Base-by-base conservation (phyloP, 208 protist species). In the Kentomonas sorsogonicus region DNA sequence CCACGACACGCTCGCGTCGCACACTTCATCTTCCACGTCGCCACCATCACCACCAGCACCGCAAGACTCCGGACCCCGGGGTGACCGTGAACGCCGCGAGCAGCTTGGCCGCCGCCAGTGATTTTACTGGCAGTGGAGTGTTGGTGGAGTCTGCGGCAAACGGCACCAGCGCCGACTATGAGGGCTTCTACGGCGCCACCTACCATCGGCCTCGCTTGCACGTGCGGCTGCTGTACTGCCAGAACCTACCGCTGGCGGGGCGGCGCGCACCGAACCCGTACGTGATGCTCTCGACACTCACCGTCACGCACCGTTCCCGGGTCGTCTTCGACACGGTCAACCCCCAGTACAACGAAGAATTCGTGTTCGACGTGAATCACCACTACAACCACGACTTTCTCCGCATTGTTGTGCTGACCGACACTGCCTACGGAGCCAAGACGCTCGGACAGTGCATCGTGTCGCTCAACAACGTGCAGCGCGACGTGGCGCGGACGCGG, bases 381-480 rank as follows among this genome's bases (percentile, higher is more conserved):
- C n/a, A n/a, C n/a, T n/a, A n/a, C n/a, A n/a, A n/a, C n/a, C n/a
- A n/a, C n/a, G 83, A 89, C 50, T 74, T 64, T 44, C 68, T 94
- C 16, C 69, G 56, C 38, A 74, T 91, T 50, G 88, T 67, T 7
- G 81, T 91, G 27, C 72, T 89, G 27, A 89, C 86, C 6, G 83
- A 94, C 55, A 94, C 86, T 3, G 69, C 75, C 10, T 89, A 85
- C 61, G 86, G 86, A 16, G 58, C 77, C 27, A 83, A 79, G 63
- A 77, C 74, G 69, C 54, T 94, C 39, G 87, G 87, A 16, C 60
- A 83, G 57, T 94, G 87, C 64, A 63, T 81, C 25, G 41, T 94
- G 50, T 91, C 87, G 0, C 56, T 94, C 54, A 70, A 71, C 41
- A 91, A 89, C 61, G 66, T 91, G 52, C 83, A 83, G 63, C 62